Conservation (phyloP, 2,329 filamentous ascomycete species). For the Aurifilum marmelostoma region DNA sequence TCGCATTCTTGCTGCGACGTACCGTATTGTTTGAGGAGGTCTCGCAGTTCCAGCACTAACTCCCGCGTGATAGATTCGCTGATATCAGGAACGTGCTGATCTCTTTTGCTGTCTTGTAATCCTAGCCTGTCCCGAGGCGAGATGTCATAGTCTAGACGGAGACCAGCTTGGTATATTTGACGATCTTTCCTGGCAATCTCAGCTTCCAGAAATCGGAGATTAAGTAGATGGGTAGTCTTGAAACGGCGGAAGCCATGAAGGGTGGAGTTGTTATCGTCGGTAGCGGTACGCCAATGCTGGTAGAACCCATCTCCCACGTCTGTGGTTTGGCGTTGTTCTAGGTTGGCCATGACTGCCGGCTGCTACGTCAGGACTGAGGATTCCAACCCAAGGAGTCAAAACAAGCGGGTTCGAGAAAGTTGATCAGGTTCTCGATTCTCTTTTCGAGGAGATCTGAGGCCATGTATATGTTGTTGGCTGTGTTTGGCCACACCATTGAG, state of each 20-base stretch:
- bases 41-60: slow-evolving; percentile 25
- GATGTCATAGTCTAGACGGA: slow-evolving; percentile 33
- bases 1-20: background rate
- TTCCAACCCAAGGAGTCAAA: background rate
- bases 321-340: no score
- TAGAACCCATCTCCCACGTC: slow-evolving; percentile 34
- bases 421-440: background rate
- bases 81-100: slow-evolving; percentile 26
- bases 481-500: background rate
- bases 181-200: slow-evolving; percentile 40
- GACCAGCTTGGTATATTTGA: slow-evolving; percentile 39
- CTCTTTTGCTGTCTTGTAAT: slow-evolving; percentile 34
- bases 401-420: background rate
- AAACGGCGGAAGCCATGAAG: slow-evolving; percentile 37
- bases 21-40: slow-evolving; percentile 32
- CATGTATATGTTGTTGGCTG: background rate
- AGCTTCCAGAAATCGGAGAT: slow-evolving; percentile 39
- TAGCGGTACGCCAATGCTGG: slow-evolving; percentile 32
- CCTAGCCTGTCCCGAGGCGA: slow-evolving; percentile 33
- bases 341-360: background rate
- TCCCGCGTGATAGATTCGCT: slow-evolving; percentile 9
- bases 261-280: slow-evolving; percentile 35
- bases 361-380: background rate
- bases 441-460: background rate
- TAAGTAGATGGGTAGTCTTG: slow-evolving; percentile 40